Percentiles rank a stretch among this genome's conserved stretches.
These are phyloP conservation scores for Nissolia schottii DNA, from an alignment of 306 rosid species.

Conservation along the genomic window DNA sequence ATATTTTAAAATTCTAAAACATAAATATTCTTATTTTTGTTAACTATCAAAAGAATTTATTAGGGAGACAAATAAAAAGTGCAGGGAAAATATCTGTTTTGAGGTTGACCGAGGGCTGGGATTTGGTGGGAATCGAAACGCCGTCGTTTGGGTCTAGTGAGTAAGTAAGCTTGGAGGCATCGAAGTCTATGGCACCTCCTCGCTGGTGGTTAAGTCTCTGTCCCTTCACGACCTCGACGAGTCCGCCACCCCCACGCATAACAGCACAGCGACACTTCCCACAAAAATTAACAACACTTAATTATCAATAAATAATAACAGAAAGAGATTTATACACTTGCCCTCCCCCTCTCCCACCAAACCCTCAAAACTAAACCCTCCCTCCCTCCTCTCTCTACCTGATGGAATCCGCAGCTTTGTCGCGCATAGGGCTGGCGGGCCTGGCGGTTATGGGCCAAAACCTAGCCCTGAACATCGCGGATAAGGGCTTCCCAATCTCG, in stretches of 20 bases:
- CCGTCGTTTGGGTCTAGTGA: slow-evolving; percentile 11
- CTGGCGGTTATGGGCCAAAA: slow-evolving; percentile 99
- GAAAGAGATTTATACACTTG: too few relatives aligned
- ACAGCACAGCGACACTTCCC: too few relatives aligned
- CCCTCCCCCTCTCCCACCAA: not conserved
- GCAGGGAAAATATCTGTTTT: not conserved
- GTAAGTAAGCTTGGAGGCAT: slow-evolving; percentile 23
- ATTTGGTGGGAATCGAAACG: not conserved
- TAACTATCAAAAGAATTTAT: too few relatives aligned
- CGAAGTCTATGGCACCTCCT: slow-evolving; percentile 34
- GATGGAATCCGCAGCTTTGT: slow-evolving; percentile 70
- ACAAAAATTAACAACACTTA: too few relatives aligned
- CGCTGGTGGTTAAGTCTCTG: slow-evolving; percentile 37
- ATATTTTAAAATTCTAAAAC: too few relatives aligned
- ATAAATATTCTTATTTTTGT: too few relatives aligned
- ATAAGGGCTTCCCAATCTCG: slow-evolving; percentile 93
- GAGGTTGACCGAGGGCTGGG: not conserved
- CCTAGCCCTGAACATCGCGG: slow-evolving; percentile 92
- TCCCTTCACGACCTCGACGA: slow-evolving; percentile 79
- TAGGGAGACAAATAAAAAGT: not conserved
- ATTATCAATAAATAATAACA: too few relatives aligned
- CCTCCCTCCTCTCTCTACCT: not conserved
- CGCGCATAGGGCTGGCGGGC: slow-evolving; percentile 90
- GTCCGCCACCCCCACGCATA: slow-evolving; percentile 56
- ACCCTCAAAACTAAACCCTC: too few relatives aligned